Evolutionary conservation across 176 grass and related monocot species (phyloP).

Genomic region (Eleusine coracana): DNA sequence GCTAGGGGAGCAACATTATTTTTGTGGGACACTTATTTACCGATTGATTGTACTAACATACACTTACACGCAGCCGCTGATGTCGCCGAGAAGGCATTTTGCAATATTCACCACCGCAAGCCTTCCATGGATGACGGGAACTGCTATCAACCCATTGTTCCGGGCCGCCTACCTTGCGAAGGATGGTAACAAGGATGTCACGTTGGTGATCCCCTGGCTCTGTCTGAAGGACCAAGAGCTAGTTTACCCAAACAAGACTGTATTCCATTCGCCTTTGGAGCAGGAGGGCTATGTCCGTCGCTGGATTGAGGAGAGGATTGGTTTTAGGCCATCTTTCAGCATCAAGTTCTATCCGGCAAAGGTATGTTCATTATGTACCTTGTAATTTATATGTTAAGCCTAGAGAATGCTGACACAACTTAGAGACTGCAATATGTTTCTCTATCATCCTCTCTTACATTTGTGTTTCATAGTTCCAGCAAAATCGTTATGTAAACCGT

Average conservation of each 20-base stretch:
- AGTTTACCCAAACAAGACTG: slow-evolving; percentile 75
- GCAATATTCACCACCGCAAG: slow-evolving; percentile 91
- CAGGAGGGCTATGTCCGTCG: slow-evolving; percentile 67
- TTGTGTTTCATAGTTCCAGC: background rate
- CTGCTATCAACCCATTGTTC: slow-evolving; percentile 83
- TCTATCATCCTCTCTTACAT: background rate
- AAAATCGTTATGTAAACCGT: background rate
- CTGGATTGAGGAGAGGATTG: slow-evolving; percentile 82
- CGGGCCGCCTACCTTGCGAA: slow-evolving; percentile 69
- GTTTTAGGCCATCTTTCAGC: slow-evolving; percentile 58
- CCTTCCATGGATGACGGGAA: slow-evolving; percentile 98
- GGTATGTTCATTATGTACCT: slow-evolving; percentile 39
- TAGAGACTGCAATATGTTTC: background rate
- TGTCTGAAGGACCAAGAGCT: slow-evolving; percentile 68
- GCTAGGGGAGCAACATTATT: background rate
- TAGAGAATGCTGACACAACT: background rate
- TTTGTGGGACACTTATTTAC: background rate
- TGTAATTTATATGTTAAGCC: background rate
- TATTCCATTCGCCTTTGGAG: slow-evolving; percentile 68
- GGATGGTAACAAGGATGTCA: slow-evolving; percentile 62
- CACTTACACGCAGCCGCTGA: background rate
- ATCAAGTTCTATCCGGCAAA: slow-evolving; percentile 94
- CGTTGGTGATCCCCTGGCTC: slow-evolving; percentile 93
- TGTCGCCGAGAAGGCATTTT: slow-evolving; percentile 68
- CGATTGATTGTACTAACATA: background rate